These are phyloP conservation scores for Clavaria fumosa DNA, from an alignment of 768 basidiomycete genomes.

Conservation along the genomic window DNA sequence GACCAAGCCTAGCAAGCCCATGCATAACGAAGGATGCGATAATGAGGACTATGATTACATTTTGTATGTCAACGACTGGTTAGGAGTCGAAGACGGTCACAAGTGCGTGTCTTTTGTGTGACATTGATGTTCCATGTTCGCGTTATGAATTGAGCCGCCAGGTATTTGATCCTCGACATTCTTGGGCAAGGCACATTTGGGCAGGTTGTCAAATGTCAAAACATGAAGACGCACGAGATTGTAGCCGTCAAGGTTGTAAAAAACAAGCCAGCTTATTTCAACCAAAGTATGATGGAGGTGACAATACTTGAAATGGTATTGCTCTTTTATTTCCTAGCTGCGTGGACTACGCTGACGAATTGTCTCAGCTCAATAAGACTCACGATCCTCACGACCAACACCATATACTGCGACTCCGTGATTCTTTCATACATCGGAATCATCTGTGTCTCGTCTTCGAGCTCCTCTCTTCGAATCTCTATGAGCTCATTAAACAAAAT, in stretches of 20 bases:
- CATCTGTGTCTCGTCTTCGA: constrained; percentile 98
- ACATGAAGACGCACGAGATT: constrained; percentile 98
- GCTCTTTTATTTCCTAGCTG: too few species aligned
- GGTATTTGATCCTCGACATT: constrained; percentile 95
- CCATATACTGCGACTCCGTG: constrained; percentile 87
- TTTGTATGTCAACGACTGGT: constrained; percentile 95
- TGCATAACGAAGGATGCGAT: constrained; percentile 93
- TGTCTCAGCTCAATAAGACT: constrained; percentile 85
- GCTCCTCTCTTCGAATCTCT: constrained; percentile 89
- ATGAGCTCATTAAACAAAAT: constrained; percentile 99
- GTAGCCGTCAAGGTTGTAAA: constrained; percentile 99
- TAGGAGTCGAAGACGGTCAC: constrained; percentile 89
- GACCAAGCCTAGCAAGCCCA: constrained; percentile 93
- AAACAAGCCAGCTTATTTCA: constrained; percentile 99
- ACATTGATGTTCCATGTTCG: too few species aligned
- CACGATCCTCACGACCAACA: constrained; percentile 92
- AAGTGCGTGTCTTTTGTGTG: constrained; percentile 43
- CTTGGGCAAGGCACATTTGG: constrained; percentile 98
- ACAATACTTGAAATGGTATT: constrained; percentile 92
- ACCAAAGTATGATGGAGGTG: constrained; percentile 99
- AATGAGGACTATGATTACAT: constrained; percentile 99
- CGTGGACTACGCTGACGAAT: too few species aligned
- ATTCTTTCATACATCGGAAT: constrained; percentile 91
- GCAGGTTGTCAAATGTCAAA: constrained; percentile 99
- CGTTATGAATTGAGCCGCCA: constrained; percentile 18